Evolutionary conservation across 179 eudicot species (phyloP).

Genomic region (Beta lomatogona): DNA sequence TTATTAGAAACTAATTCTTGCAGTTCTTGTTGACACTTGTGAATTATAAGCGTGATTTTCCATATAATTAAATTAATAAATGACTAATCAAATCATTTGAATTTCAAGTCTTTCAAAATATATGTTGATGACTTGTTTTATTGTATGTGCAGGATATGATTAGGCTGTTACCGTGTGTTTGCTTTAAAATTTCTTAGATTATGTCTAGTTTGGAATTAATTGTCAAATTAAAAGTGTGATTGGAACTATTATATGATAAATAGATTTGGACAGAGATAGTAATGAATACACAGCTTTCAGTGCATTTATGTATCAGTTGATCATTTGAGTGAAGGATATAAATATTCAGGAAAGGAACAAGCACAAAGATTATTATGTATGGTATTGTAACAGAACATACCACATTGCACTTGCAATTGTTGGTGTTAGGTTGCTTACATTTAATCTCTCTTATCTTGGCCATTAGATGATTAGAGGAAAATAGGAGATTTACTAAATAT

Average conservation of each 20-base stretch:
- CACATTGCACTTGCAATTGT: background rate
- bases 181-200: background rate
- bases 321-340: background rate
- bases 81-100: background rate
- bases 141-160: background rate
- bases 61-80: background rate
- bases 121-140: background rate
- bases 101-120: conserved; percentile 1
- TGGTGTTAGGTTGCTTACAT: background rate
- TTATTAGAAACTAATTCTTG: conserved; percentile 16
- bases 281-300: background rate
- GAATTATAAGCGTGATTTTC: conserved; percentile 5
- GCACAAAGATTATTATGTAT: background rate
- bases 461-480: too few species aligned
- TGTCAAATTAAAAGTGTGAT: background rate
- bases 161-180: background rate
- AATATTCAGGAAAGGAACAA: background rate
- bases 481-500: background rate
- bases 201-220: background rate
- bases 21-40: conserved; percentile 18
- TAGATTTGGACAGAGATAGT: background rate
- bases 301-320: background rate
- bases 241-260: background rate
- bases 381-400: background rate
- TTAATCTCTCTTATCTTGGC: background rate